Evolutionary conservation across 441 rosid genomes (phyloP), one percentile per base, ranked within the genome.

Genomic region (Eutrema salsugineum): DNA sequence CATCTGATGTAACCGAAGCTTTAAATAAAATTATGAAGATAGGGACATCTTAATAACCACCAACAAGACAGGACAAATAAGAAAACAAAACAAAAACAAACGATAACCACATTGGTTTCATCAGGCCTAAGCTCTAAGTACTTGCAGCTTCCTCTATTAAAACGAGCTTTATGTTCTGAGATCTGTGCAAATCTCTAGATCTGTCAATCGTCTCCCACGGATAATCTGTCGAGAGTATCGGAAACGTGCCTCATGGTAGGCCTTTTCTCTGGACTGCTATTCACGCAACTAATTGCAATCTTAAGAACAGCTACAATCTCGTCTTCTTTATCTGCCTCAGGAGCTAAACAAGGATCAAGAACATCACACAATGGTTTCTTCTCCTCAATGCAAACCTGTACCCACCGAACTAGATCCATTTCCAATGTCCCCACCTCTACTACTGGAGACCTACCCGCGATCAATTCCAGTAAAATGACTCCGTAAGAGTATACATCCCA

Each of bases 401-500:
- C 83, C 98, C 97, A 95, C 50, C 83, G 80, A 28, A 89, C 96
- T 11, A 91, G 82, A 78, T 86, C 90, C 83, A 87, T 84, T 61
- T 95, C 98, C 0, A 81, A 81, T 11, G 82, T 65, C 16, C 91
- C 98, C 14, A 87, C 83, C 24, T 82, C 86, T 12, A 92, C 76
- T 6, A 84, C 55, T 1, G 96, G 89, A 9, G 71, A 77, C 78
- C 83, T 87, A 72, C 98, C 97, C 0, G 93, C 84, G 51, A 95
- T 87, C 86, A 92, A 66, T 79, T 91, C 99, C 33, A 95, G 84
- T 46, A 95, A 69, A 70, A 95, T 88, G 66, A 92, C 91, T 19
- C 99, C 98, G n/a, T 73, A 92, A 5, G 99, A 91, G 86, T 92
- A 95, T 5, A 91, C 85, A 80, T 95, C 99, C 99, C 99, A 95